These are phyloP conservation scores for Cryptococcus floricola DNA, from an alignment of 1,284 basidiomycete species.

Conservation along the genomic window DNA sequence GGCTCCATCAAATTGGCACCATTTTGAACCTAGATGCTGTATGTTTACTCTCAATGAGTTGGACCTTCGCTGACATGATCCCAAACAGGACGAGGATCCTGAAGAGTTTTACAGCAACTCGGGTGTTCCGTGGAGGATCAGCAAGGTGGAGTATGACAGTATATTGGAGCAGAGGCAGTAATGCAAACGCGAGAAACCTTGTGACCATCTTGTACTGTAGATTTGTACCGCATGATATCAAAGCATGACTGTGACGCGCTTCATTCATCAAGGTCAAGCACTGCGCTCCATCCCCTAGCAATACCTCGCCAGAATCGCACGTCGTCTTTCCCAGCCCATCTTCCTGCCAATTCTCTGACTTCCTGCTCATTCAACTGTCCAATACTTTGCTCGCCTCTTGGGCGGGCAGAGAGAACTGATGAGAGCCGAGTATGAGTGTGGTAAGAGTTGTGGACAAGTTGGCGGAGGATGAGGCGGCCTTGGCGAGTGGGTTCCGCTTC, in stretches of 20 bases:
- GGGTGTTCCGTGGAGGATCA: constrained; percentile 84
- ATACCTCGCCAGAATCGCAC: constrained; percentile 29
- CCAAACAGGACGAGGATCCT: constrained; percentile 75
- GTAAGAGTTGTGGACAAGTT: constrained; percentile 41
- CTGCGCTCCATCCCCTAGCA: constrained; percentile 17
- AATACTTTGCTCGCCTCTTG: constrained; percentile 2
- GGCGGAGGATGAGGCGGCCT: constrained; percentile 36
- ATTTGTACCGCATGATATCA: no score
- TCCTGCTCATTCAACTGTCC: constrained; percentile 17
- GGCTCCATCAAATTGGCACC: constrained; percentile 90
- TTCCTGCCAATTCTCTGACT: constrained; percentile 18
- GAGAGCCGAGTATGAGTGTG: constrained; percentile 32
- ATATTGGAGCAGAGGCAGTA: constrained; percentile 60
- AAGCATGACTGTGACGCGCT: not conserved
- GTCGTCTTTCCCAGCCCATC: constrained; percentile 18
- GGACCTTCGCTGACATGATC: constrained; percentile 1
- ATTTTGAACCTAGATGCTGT: constrained; percentile 84
- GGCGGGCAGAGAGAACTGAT: constrained; percentile 2
- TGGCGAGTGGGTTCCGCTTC: constrained; percentile 28
- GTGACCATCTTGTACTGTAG: no score
- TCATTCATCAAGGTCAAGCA: constrained; percentile 5
- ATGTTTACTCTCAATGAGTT: constrained; percentile 32
- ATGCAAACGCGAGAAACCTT: not conserved
- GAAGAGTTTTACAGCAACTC: constrained; percentile 88
- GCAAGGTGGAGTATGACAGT: constrained; percentile 68